Evolutionary conservation across 306 rosid species (phyloP).

Genomic region (Citrullus colocynthis): DNA sequence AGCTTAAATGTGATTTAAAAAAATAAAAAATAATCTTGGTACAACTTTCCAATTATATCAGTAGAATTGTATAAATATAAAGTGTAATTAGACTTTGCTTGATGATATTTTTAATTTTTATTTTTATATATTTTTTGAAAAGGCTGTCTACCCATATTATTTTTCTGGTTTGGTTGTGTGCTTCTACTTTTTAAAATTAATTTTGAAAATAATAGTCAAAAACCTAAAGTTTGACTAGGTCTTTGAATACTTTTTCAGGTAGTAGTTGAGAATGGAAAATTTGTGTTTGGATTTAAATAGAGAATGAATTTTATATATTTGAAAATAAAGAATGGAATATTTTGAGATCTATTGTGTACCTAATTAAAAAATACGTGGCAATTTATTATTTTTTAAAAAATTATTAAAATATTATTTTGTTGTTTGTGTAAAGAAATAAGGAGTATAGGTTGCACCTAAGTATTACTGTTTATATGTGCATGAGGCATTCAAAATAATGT

Average conservation of each 20-base stretch:
- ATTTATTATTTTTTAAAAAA: too few species aligned
- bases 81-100: background rate
- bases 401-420: too few species aligned
- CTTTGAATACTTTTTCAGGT: background rate
- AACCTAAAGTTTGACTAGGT: background rate
- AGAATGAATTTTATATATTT: background rate
- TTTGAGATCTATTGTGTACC: too few species aligned
- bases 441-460: too few species aligned
- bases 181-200: background rate
- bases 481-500: background rate
- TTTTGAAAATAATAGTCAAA: background rate
- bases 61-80: too few species aligned
- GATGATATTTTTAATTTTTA: background rate
- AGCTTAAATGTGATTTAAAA: too few species aligned
- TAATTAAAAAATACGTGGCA: too few species aligned
- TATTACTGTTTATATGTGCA: too few species aligned
- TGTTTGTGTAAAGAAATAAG: too few species aligned
- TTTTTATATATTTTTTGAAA: background rate
- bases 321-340: background rate
- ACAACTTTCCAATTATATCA: too few species aligned
- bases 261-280: background rate
- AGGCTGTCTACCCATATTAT: background rate
- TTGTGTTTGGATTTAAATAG: background rate
- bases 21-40: too few species aligned
- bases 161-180: background rate